Conservation (phyloP, 768 basidiomycete species). For the Vararia minispora region DNA sequence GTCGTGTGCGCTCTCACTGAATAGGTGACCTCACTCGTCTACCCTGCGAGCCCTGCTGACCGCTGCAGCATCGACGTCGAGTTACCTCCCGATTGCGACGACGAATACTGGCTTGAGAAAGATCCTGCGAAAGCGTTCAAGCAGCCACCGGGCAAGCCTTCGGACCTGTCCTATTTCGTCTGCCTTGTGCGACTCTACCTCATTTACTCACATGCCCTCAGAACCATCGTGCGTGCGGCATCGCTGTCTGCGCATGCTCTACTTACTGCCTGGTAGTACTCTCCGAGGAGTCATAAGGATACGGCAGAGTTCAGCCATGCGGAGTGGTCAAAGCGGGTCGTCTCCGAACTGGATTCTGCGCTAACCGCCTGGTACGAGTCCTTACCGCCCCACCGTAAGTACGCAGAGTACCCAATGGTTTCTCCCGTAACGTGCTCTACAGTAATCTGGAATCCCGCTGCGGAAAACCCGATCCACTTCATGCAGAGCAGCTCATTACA, state of each 20-base stretch:
- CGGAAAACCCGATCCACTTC: conserved; percentile 25
- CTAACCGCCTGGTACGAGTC: conserved; percentile 25
- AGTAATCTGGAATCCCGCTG: conserved; percentile 35
- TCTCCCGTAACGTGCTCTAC: not conserved
- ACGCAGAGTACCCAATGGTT: no score
- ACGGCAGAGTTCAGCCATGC: conserved; percentile 7
- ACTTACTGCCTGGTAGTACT: not conserved
- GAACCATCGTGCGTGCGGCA: not conserved
- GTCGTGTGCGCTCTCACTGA: conserved; percentile 63
- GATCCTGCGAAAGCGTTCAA: not conserved
- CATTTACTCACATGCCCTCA: not conserved
- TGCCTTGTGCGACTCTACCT: not conserved
- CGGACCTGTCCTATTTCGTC: not conserved
- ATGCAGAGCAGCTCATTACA: conserved; percentile 29
- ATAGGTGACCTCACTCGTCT: conserved; percentile 34
- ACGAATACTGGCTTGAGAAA: conserved; percentile 11
- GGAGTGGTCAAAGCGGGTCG: conserved; percentile 12
- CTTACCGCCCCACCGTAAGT: conserved; percentile 25
- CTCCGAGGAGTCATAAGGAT: no score
- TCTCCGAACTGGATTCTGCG: conserved; percentile 14
- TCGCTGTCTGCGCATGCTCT: not conserved
- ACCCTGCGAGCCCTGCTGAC: conserved; percentile 9
- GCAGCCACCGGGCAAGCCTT: not conserved
- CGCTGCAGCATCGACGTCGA: conserved; percentile 14
- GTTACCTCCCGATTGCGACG: conserved; percentile 11